Conservation (phyloP, 495 filamentous ascomycete species). For the Hyphodiscus hymeniophilus region DNA sequence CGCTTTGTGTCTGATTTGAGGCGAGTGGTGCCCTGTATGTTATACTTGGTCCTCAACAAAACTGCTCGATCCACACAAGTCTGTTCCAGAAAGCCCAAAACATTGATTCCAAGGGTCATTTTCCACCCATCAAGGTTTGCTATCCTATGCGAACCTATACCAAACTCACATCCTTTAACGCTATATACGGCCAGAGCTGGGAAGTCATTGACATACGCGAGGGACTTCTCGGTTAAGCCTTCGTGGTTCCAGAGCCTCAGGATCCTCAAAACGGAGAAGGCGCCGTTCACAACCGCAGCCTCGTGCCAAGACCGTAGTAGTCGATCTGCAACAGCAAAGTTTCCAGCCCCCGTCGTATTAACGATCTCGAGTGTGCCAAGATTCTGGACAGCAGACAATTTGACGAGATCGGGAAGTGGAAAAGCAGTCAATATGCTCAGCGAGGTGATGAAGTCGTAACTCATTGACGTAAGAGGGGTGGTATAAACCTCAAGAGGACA, state of each 20-base stretch:
- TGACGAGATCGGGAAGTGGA: conserved; percentile 17
- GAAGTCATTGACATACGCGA: conserved; percentile 16
- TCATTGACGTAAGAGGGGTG: conserved; percentile 12
- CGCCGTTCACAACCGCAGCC: conserved; percentile 12
- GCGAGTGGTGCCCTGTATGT: not conserved
- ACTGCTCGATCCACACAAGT: conserved; percentile 8
- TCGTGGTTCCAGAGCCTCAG: conserved; percentile 15
- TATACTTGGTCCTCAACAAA: not conserved
- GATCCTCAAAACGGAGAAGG: conserved; percentile 18
- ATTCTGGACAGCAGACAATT: conserved; percentile 16
- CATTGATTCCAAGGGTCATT: not conserved
- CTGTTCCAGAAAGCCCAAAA: conserved; percentile 5
- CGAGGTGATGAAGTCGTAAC: conserved; percentile 18
- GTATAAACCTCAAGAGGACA: conserved; percentile 15
- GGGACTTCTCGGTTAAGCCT: conserved; percentile 11
- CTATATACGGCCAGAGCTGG: conserved; percentile 18
- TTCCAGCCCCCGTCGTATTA: not conserved
- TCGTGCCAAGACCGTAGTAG: conserved; percentile 17
- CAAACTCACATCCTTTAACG: conserved; percentile 14
- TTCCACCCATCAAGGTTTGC: conserved; percentile 9
- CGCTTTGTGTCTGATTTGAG: not conserved
- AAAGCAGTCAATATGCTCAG: conserved; percentile 17
- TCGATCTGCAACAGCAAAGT: conserved; percentile 11
- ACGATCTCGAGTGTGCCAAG: conserved; percentile 19
- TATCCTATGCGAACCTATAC: too few relatives aligned